A percentile compares a stretch with the other conserved stretches of the same genome.
Conservation (phyloP, 139 green algal genomes). For the Dunaliella sp. region DNA sequence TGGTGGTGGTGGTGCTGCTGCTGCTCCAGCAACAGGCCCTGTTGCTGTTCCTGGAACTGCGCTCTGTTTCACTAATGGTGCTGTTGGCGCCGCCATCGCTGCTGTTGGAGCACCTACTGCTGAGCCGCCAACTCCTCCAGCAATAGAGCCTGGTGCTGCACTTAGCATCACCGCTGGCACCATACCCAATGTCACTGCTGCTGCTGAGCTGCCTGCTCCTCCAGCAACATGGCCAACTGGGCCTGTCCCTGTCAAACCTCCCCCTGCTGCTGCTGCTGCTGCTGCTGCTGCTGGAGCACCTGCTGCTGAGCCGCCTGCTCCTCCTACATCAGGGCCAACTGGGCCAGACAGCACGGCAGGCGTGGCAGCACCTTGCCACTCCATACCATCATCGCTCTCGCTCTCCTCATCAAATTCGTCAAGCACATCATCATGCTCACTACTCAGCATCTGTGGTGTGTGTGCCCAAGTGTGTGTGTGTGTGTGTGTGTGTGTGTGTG, state of each 20-base stretch:
- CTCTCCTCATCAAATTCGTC: background rate
- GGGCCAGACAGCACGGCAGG: background rate
- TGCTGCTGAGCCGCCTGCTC: background rate
- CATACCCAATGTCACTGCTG: too few relatives aligned
- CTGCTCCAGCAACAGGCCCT: background rate
- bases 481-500: background rate
- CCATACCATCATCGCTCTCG: background rate
- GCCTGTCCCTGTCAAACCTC: background rate
- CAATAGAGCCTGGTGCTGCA: background rate
- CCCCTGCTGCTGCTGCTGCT: background rate
- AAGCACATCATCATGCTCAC: background rate
- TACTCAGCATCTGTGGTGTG: background rate
- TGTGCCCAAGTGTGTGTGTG: background rate
- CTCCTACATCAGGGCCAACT: background rate
- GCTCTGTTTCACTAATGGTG: background rate
- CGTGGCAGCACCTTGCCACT: background rate
- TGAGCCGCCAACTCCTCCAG: background rate
- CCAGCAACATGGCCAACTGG: background rate
- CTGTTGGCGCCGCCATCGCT: background rate
- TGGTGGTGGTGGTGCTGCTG: background rate
- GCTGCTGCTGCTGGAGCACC: background rate
- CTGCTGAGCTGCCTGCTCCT: background rate
- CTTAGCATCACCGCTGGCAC: background rate
- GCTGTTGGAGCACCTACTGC: background rate
- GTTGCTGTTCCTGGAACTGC: background rate